These are phyloP conservation scores for Gracilaria vermiculophylla DNA, from an alignment of 23 red algal species.

Conservation along the genomic window DNA sequence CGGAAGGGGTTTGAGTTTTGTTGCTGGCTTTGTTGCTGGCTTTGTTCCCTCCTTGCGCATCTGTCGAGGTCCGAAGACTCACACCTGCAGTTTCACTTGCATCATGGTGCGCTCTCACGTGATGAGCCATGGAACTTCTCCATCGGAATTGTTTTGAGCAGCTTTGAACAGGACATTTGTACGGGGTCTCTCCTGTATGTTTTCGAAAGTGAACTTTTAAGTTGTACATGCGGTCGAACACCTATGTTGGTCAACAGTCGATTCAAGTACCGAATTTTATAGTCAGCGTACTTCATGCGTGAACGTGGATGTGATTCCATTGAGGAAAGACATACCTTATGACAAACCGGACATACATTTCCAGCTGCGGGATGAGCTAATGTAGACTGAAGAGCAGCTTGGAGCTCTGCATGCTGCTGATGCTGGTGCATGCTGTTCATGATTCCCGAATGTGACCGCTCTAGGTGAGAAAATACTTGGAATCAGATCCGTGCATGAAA, in stretches of 20 bases:
- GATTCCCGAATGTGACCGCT: background rate
- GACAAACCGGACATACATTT: conserved; percentile 53
- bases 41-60: background rate
- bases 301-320: background rate
- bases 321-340: conserved; percentile 23
- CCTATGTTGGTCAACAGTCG: background rate
- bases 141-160: conserved; percentile 74
- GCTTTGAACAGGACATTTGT: conserved; percentile 55
- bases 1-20: background rate
- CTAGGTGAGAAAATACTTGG: background rate
- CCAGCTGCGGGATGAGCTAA: background rate
- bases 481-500: background rate
- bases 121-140: conserved; percentile 69
- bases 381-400: background rate
- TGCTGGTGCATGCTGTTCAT: background rate
- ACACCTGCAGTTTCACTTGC: background rate
- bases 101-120: conserved; percentile 61
- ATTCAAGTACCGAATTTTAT: background rate
- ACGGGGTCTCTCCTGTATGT: conserved; percentile 86
- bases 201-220: conserved; percentile 75
- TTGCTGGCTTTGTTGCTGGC: background rate
- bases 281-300: background rate
- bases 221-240: conserved; percentile 76
- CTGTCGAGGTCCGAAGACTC: background rate
- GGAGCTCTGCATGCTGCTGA: background rate